A percentile compares a stretch with the other conserved stretches of the same genome.
Evolutionary conservation across 805 yeast genomes (phyloP).

Genomic region (Saturnispora saitoi): DNA sequence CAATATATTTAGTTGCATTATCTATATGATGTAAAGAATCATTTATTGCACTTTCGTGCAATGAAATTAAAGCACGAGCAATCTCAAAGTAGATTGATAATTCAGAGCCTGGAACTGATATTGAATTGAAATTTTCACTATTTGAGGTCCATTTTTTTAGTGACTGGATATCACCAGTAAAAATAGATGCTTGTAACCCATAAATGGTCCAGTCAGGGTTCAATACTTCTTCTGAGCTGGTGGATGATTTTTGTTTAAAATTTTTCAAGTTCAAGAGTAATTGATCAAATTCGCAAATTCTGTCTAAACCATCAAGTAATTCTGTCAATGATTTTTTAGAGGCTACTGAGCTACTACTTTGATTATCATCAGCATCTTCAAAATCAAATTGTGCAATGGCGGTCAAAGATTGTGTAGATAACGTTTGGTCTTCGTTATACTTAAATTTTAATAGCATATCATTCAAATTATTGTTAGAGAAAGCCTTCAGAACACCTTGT

Average conservation of each 20-base stretch:
- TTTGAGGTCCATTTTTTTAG: conserved; percentile 51
- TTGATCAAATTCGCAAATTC: conserved; percentile 68
- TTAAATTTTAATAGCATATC: conserved; percentile 76
- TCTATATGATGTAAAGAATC: conserved; percentile 35
- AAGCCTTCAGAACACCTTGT: conserved; percentile 72
- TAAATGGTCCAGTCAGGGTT: conserved; percentile 49
- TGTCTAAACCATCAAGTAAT: conserved; percentile 59
- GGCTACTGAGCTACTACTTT: conserved; percentile 12
- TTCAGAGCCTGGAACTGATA: conserved; percentile 40
- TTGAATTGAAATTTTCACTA: conserved; percentile 33
- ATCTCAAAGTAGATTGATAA: conserved; percentile 51
- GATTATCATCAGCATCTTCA: conserved; percentile 15
- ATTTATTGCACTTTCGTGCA: conserved; percentile 28
- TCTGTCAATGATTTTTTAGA: conserved; percentile 38
- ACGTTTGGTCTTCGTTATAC: conserved; percentile 76
- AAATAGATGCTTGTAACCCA: conserved; percentile 70
- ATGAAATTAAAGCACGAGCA: conserved; percentile 52
- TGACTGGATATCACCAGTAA: conserved; percentile 45
- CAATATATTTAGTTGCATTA: conserved; percentile 49
- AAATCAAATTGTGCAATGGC: conserved; percentile 41
- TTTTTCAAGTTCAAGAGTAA: conserved; percentile 43
- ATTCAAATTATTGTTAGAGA: conserved; percentile 59
- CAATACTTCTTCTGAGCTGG: conserved; percentile 12
- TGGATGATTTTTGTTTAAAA: conserved; percentile 16
- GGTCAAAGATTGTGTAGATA: conserved; percentile 79